Evolutionary conservation across 352 stramenopile species (phyloP), one percentile per base, ranked within the genome.

Genomic region (Pythium inflatum): DNA sequence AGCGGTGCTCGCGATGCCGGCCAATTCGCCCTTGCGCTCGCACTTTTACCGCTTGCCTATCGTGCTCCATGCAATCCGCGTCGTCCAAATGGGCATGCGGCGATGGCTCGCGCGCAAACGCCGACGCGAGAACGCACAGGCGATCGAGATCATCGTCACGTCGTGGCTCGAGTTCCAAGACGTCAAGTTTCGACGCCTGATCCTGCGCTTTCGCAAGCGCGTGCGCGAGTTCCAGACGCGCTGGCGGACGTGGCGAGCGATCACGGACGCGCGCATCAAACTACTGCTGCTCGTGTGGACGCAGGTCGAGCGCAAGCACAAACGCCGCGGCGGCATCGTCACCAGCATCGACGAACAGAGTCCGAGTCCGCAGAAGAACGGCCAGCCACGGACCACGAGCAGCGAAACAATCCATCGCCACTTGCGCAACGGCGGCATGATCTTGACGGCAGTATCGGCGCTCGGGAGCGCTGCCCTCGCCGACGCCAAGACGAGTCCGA

Each of bases 141-240:
- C 76, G 0, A 63, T 89, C 5, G 66, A 71, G 11, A 64, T 91
- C 38, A 92, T 93, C 36, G 74, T 94, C 34, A 92, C 83, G 34
- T 86, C 81, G 8, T 91, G 83, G 83, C 74, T 89, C 43, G 87
- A 92, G 66, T 92, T 92, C 66, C 85, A 94, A 56, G 87, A 94
- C 55, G 84, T 90, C 33, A 94, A 94, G 59, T 94, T 93, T 41
- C 85, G 87, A 12, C 83, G 87, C 9, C 75, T 94, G 12, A 92
- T 94, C 55, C 63, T 92, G 43, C 80, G 85, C 20, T 94, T 93
- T 53, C 82, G 85, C 3, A 91, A 92, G 49, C 81, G 82, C 38
- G 83, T 94, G 27, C 77, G 82, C 1, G 74, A 89, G 38, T 94
- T 94, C 60, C 87, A 94, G 66, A 69, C 78, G 49, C 89, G 90